phyloP scores from a whole-genome alignment of 768 basidiomycete genomes.

The Sporobolomyces pararoseus region DNA sequence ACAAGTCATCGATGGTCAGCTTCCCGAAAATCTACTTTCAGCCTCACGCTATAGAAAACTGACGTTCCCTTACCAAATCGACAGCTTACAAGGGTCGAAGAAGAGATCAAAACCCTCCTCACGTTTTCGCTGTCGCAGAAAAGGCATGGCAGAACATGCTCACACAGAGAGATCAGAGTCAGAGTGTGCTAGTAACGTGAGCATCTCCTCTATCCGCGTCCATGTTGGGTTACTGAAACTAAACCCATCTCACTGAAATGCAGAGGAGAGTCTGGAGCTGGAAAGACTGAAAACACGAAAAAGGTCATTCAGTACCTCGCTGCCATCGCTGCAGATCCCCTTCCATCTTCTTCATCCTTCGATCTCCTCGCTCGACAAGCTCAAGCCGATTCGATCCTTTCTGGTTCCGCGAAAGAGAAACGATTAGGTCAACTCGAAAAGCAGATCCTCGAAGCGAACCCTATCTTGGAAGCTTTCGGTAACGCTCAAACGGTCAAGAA shows the following conservation, averaged over 20 bases:
- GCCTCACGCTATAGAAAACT: background rate
- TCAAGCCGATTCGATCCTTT: slow-evolving; percentile 20
- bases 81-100: slow-evolving; percentile 72
- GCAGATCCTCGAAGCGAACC: slow-evolving; percentile 96
- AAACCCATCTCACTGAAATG: background rate
- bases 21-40: background rate
- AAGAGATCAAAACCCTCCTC: slow-evolving; percentile 83
- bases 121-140: slow-evolving; percentile 95
- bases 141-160: slow-evolving; percentile 98
- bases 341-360: slow-evolving; percentile 55
- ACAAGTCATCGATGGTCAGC: slow-evolving; percentile 69
- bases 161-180: slow-evolving; percentile 83
- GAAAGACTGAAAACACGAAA: slow-evolving; percentile 96
- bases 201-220: slow-evolving; percentile 47
- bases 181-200: slow-evolving; percentile 96
- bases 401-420: slow-evolving; percentile 8
- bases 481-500: slow-evolving; percentile 98
- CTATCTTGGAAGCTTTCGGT: slow-evolving; percentile 94
- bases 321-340: slow-evolving; percentile 77
- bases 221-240: too few relatives aligned
- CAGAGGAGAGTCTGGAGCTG: slow-evolving; percentile 97
- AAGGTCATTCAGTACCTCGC: slow-evolving; percentile 99
- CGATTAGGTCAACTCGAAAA: slow-evolving; percentile 79
- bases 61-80: background rate
- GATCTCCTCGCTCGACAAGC: slow-evolving; percentile 55